These are phyloP conservation scores for Noccaea caerulescens DNA, from an alignment of 345 rosid species.

Conservation along the genomic window DNA sequence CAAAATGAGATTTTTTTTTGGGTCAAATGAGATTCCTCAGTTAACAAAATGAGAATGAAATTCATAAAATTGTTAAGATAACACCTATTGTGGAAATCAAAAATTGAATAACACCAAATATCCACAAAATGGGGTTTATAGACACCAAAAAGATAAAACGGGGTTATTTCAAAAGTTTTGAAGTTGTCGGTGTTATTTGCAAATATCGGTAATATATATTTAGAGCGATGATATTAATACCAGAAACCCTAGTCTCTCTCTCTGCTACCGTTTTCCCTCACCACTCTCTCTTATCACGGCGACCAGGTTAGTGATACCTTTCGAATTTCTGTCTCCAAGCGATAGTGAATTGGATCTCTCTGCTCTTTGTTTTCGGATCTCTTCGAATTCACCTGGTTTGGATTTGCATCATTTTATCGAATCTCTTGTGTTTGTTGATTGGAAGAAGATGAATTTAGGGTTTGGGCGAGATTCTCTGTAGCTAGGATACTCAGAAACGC, in stretches of 20 bases:
- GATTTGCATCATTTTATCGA: constrained; percentile 26
- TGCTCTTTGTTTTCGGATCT: constrained; percentile 14
- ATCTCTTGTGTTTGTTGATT: constrained; percentile 24
- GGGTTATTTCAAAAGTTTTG: background rate
- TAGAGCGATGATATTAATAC: constrained; percentile 37
- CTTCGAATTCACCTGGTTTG: constrained; percentile 5
- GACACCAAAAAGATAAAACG: background rate
- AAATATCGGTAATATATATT: constrained; percentile 27
- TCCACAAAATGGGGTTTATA: constrained; percentile 2
- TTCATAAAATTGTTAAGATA: background rate
- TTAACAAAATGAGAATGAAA: background rate
- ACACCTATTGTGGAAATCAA: background rate
- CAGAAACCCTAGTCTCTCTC: constrained; percentile 43
- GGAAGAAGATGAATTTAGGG: constrained; percentile 27
- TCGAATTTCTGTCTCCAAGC: background rate
- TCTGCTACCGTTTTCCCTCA: constrained; percentile 1
- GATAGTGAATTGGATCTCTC: constrained; percentile 32
- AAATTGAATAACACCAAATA: background rate
- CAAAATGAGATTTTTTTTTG: background rate
- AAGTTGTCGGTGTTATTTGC: constrained; percentile 5
- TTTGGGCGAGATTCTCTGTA: constrained; percentile 23
- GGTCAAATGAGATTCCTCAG: too few relatives aligned
- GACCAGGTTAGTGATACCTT: constrained; percentile 34
- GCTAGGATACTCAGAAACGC: background rate
- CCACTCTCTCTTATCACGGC: constrained; percentile 40